These are phyloP conservation scores for Adansonia gregorii DNA, from an alignment of 441 rosid genomes.

Conservation along the genomic window DNA sequence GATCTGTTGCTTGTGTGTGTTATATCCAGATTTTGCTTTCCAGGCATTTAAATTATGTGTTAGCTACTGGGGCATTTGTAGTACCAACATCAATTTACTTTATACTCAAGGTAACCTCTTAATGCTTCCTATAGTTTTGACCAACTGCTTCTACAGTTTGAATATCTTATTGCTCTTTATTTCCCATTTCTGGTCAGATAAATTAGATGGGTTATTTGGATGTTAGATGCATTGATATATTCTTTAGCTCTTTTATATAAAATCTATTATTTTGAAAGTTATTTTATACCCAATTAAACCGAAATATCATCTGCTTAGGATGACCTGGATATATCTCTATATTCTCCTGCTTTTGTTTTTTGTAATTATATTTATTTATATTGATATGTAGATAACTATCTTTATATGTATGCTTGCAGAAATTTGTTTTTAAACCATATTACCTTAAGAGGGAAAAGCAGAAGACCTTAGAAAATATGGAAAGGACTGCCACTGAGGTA, in stretches of 20 bases:
- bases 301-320: neutral
- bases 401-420: constrained; percentile 49
- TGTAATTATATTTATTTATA: neutral
- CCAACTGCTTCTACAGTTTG: constrained; percentile 20
- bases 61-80: constrained; percentile 85
- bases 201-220: constrained; percentile 7
- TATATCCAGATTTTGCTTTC: constrained; percentile 81
- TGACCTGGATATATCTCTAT: neutral
- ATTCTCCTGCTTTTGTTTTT: neutral
- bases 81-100: constrained; percentile 89
- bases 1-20: constrained; percentile 37
- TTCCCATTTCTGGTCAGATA: constrained; percentile 17
- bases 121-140: constrained; percentile 3
- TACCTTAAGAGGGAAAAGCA: constrained; percentile 65
- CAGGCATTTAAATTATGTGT: constrained; percentile 54
- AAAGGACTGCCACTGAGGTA: constrained; percentile 82
- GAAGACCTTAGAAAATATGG: constrained; percentile 71
- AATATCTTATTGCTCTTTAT: constrained; percentile 9
- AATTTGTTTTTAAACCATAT: constrained; percentile 78
- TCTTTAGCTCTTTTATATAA: neutral
- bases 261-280: neutral
- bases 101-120: constrained; percentile 69
- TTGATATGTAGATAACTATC: neutral
- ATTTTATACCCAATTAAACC: constrained; percentile 7
- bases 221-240: neutral